Evolutionary conservation across 1,284 basidiomycete species (phyloP).

Genomic region (Malassezia sympodialis): DNA sequence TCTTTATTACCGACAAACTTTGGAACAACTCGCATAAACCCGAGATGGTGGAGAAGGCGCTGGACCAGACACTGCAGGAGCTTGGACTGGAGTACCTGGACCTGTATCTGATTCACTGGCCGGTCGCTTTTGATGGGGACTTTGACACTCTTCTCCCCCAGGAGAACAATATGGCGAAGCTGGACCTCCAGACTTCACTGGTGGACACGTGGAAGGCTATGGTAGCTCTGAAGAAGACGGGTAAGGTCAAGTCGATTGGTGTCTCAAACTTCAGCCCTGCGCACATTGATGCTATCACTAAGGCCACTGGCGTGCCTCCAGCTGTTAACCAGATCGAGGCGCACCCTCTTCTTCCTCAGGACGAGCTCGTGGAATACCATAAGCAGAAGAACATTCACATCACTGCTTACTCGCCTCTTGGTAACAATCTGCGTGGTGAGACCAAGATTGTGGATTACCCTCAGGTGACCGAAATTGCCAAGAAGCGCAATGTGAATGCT

Average conservation of each 20-base stretch:
- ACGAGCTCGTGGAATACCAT: slow-evolving; percentile 36
- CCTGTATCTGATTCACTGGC: slow-evolving; percentile 71
- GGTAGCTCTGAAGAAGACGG: slow-evolving; percentile 54
- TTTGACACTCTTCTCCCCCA: slow-evolving; percentile 52
- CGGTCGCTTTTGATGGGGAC: slow-evolving; percentile 52
- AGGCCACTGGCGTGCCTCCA: slow-evolving; percentile 66
- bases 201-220: slow-evolving; percentile 73
- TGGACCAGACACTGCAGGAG: slow-evolving; percentile 49
- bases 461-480: slow-evolving; percentile 44
- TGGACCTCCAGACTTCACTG: slow-evolving; percentile 58
- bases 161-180: slow-evolving; percentile 51
- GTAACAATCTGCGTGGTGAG: slow-evolving; percentile 43
- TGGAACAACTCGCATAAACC: slow-evolving; percentile 61
- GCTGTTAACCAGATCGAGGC: slow-evolving; percentile 73
- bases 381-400: slow-evolving; percentile 43
- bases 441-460: slow-evolving; percentile 42
- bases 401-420: slow-evolving; percentile 50
- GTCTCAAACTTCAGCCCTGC: slow-evolving; percentile 71
- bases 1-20: slow-evolving; percentile 52
- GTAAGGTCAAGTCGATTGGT: slow-evolving; percentile 49
- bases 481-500: slow-evolving; percentile 42
- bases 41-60: slow-evolving; percentile 43
- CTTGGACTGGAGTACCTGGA: slow-evolving; percentile 49
- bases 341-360: slow-evolving; percentile 56
- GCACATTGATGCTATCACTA: slow-evolving; percentile 61